These are phyloP conservation scores for Botryosphaeria agaves DNA, from an alignment of 2,329 filamentous ascomycete species.

Conservation along the genomic window DNA sequence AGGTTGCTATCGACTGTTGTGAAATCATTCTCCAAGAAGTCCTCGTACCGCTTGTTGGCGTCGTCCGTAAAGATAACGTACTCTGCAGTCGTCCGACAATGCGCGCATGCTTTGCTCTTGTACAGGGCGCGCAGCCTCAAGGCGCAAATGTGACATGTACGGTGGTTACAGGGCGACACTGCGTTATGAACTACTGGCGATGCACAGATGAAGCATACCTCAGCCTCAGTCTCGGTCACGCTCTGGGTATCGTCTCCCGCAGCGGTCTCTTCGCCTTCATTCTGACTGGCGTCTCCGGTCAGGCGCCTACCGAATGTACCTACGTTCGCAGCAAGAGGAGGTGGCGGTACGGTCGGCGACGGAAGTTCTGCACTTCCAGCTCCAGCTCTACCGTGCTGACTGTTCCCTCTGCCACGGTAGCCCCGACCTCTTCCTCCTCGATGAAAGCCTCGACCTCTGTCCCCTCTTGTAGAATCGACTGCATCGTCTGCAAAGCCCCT, in stretches of 20 bases:
- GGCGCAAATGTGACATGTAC: conserved; percentile 91
- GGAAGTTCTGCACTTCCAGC: conserved; percentile 8
- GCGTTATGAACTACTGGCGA: conserved; percentile 76
- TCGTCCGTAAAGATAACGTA: conserved; percentile 91
- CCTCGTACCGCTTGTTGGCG: conserved; percentile 62
- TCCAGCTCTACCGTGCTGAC: conserved; percentile 7
- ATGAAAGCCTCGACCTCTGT: conserved; percentile 14
- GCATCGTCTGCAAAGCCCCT: conserved; percentile 6
- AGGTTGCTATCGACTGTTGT: conserved; percentile 67
- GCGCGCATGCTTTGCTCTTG: conserved; percentile 92
- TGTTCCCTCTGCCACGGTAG: conserved; percentile 16
- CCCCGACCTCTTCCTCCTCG: conserved; percentile 16
- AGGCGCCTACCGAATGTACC: conserved; percentile 28
- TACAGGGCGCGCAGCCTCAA: conserved; percentile 83
- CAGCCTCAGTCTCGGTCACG: conserved; percentile 29
- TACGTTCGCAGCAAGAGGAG: conserved; percentile 15
- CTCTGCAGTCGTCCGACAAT: conserved; percentile 65
- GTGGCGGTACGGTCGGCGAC: conserved; percentile 17
- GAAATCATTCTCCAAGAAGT: conserved; percentile 60
- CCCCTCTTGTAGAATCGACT: conserved; percentile 5
- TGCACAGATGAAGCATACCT: conserved; percentile 96
- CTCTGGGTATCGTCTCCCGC: neutral
- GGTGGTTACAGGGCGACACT: conserved; percentile 86
- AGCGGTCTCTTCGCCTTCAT: conserved; percentile 11
- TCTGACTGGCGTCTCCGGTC: conserved; percentile 27